Evolutionary conservation across 2,329 filamentous ascomycete species (phyloP).

Genomic region (Aulographum hederae): DNA sequence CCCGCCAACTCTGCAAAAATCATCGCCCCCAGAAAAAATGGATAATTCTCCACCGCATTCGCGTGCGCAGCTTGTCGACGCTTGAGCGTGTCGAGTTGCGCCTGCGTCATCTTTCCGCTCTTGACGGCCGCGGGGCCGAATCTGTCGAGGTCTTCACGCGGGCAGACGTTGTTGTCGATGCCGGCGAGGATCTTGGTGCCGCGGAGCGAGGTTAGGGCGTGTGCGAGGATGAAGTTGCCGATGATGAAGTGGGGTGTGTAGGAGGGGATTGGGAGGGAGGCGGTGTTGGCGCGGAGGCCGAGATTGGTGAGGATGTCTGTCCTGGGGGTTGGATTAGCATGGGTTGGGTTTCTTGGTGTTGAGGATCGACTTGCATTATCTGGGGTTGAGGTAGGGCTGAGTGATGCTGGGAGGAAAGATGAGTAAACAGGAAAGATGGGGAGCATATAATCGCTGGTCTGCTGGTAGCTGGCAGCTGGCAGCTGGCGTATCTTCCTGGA

Average conservation of each 20-base stretch:
- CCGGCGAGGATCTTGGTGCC: slow-evolving; percentile 22
- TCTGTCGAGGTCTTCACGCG: slow-evolving; percentile 26
- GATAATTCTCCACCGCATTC: slow-evolving; percentile 26
- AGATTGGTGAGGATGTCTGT: slow-evolving; percentile 7
- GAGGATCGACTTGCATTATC: too few species aligned
- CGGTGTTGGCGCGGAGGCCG: slow-evolving; percentile 9
- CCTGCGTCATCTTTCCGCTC: slow-evolving; percentile 24
- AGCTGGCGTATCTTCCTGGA: too few species aligned
- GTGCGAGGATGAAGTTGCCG: slow-evolving; percentile 25
- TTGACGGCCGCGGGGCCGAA: slow-evolving; percentile 25
- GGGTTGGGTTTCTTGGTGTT: too few species aligned
- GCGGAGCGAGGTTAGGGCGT: slow-evolving; percentile 25
- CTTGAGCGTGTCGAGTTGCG: slow-evolving; percentile 23
- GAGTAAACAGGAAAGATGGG: too few species aligned
- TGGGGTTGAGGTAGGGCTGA: too few species aligned
- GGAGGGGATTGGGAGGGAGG: slow-evolving; percentile 7
- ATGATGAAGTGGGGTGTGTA: slow-evolving; percentile 15
- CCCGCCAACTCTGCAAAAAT: too few species aligned
- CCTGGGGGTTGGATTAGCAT: too few species aligned
- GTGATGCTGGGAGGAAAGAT: too few species aligned
- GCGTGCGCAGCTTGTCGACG: slow-evolving; percentile 27
- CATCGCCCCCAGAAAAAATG: too few species aligned
- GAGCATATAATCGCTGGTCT: too few species aligned
- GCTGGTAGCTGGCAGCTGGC: too few species aligned
- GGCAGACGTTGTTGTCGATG: slow-evolving; percentile 29